A percentile compares a stretch with the other conserved stretches of the same genome.
Evolutionary conservation across 306 rosid species (phyloP).

Genomic region (Comarum palustre): DNA sequence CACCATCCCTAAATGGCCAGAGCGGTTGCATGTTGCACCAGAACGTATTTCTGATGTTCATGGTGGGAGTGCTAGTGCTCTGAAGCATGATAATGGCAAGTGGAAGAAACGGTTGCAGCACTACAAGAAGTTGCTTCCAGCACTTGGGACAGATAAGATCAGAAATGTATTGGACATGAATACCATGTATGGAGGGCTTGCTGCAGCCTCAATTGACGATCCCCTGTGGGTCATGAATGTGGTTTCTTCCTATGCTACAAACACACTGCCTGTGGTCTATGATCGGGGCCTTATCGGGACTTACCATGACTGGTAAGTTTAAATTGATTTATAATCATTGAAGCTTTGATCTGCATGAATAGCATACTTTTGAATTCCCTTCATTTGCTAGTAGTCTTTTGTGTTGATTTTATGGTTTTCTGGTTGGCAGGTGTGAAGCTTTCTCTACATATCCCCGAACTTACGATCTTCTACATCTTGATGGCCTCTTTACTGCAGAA

Average conservation of each 20-base stretch:
- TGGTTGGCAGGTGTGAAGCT: slow-evolving; percentile 82
- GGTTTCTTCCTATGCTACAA: slow-evolving; percentile 74
- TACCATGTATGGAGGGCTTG: slow-evolving; percentile 82
- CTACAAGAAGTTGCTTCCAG: slow-evolving; percentile 85
- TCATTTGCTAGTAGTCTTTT: not conserved
- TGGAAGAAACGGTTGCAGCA: slow-evolving; percentile 77
- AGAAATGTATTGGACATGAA: slow-evolving; percentile 99
- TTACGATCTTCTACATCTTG: slow-evolving; percentile 91
- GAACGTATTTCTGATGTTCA: slow-evolving; percentile 54
- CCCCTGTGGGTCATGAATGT: slow-evolving; percentile 99
- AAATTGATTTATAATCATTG: not conserved
- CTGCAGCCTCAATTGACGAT: slow-evolving; percentile 68
- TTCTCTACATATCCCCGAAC: slow-evolving; percentile 97
- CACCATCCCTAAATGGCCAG: slow-evolving; percentile 74
- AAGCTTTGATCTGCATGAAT: not conserved
- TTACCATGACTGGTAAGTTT: slow-evolving; percentile 80
- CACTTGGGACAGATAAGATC: slow-evolving; percentile 68
- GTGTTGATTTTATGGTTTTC: slow-evolving; percentile 26
- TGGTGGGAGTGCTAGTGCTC: slow-evolving; percentile 57
- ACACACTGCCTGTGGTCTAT: slow-evolving; percentile 76
- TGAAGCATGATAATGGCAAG: slow-evolving; percentile 70
- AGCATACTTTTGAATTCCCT: not conserved
- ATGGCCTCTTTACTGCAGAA: slow-evolving; percentile 87
- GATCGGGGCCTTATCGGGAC: slow-evolving; percentile 96
- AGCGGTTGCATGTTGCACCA: slow-evolving; percentile 59